Evolutionary conservation across 257 asterid species (phyloP), one percentile per base, ranked within the genome.

Genomic region (Solanum stenotomum): DNA sequence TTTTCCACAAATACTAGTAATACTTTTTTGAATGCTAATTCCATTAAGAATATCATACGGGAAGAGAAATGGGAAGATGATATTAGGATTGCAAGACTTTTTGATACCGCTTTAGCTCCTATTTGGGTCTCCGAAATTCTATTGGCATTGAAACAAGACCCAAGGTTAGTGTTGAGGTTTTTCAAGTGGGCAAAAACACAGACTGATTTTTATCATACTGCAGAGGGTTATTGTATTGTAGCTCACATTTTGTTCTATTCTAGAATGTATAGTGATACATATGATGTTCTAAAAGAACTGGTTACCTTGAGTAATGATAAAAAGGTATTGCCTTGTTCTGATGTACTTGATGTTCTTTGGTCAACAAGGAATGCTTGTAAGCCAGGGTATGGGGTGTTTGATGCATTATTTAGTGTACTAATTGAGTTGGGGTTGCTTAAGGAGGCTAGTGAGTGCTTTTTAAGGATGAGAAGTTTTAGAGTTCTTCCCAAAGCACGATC

Each of bases 201-300:
- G 15, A 87, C 85, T 42, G 93, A 92, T n/a, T 93, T 94, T 93
- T 84, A 65, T 76, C 97, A 94, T 87, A 93, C 95, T 35, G 91
- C 92, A 1, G 94, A 95, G 89, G 90, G 87, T 91, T 96, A 93
- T 77, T 96, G 98, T 90, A 88, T 95, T 31, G 76, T 94, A 88
- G 95, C 97, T 81, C 98, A 95, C 87, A 95, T 96, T 89, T 92
- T 96, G 93, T 95, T 96, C 91, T 93, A 93, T 87, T 93, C 96
- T 72, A 87, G 93, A 91, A 93, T 95, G 98, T 96, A 95, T 35
- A 79, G 52, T 37, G 98, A 95, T 12, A 90, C 97, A 1, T 91
- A 92, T 87, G 87, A 82, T 87, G 92, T 95, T 89, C 93, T 95
- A 86, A 93, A 44, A 71, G 92, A 93, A 63, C 78, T 96, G 90